Evolutionary conservation across 1,284 basidiomycete genomes (phyloP), one percentile per base, ranked within the genome.

Genomic region (Cutaneotrichosporon cavernicola): DNA sequence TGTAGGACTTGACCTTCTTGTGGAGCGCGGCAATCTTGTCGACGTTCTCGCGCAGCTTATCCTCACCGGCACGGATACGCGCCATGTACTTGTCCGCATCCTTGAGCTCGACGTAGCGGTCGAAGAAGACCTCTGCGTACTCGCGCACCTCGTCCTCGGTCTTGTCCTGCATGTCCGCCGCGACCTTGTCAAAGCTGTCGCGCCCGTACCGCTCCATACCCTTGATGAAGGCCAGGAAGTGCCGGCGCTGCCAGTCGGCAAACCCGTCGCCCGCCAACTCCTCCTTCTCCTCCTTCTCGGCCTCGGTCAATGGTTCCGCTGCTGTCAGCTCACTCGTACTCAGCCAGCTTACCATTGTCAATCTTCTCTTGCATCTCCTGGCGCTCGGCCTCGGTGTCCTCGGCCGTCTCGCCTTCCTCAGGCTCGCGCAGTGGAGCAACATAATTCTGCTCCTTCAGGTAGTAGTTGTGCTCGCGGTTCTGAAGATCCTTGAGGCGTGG

Each of bases 181-280:
- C 89, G 10, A 63, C 65, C 6, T 88, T 81, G 10, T 90, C 89
- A 65, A 87, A 87, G 53, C 88, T 84, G 62, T 92, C 87, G 40
- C 92, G 91, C 61, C 95, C 96, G 76, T 93, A 88, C 9, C 86
- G 86, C 77, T 97, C 96, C 53, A 93, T 82, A 0, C 88, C 92
- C 60, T 87, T 85, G 56, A 97, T 86, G 74, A 98, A 92, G 71
- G 90, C 89, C 74, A 96, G 93, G 84, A 93, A 98, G 76, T 98
- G 94, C 52, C 92, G 86, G 68, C 91, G 85, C 75, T 89, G 92
- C 95, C 95, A 97, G 70, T 90, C 88, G 38, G 88, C 86, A 81
- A 97, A 97, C 16, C 94, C 93, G 63, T 89, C 83, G 36, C 84
- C 84, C n/a, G 89, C 86, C 40, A 90, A 86, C 53, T 84, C 84